Evolutionary conservation across 192 early-diverging fungal genomes (phyloP), one percentile per base, ranked within the genome.

Genomic region (Coemansia interrupta): DNA sequence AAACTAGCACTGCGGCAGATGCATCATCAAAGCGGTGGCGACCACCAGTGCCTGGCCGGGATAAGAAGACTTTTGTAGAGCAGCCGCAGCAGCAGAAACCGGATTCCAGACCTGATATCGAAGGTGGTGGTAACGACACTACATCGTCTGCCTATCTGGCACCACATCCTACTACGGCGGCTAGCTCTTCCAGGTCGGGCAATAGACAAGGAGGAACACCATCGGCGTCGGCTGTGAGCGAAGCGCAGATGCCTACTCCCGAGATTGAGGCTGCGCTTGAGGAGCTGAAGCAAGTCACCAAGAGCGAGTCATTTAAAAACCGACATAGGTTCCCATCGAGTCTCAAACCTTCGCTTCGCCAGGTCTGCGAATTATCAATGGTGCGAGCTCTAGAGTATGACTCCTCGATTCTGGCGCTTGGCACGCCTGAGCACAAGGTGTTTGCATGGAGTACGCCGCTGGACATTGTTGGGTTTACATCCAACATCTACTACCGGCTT

Each of bases 281-380:
- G 0, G 78, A 74, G 56, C 56, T 70, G 24, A 13, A 5, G 4
- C 63, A 57, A 42, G 64, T 68, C 4, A 64, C 68, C 18, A 13
- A 66, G 26, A 48, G 36, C 54, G 68, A 77, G 43, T 56, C 60
- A 13, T 80, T 80, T 45, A 38, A 68, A 5, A 80, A 80, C 48
- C 58, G 77, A 38, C 78, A 80, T 30, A 60, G 72, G 11, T 80
- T 80, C 38, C 78, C 78, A 26, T 74, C 78, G 17, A 42, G 72
- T 20, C 64, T 80, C 17, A 80, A 80, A 38, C 72, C 78, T 13
- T 60, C 71, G 18, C 64, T 80, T 23, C 66, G 78, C 12, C 60
- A 67, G 49, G 68, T 74, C 9, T 80, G 78, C 72, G 78, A 80
- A 51, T 61, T 74, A 39, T 80, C 72, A 2, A 80, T 80, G 67